Percentiles rank a stretch among this genome's conserved stretches.
These are phyloP conservation scores for Rhizopogon vinicolor DNA, from an alignment of 768 basidiomycete species.

Conservation along the genomic window DNA sequence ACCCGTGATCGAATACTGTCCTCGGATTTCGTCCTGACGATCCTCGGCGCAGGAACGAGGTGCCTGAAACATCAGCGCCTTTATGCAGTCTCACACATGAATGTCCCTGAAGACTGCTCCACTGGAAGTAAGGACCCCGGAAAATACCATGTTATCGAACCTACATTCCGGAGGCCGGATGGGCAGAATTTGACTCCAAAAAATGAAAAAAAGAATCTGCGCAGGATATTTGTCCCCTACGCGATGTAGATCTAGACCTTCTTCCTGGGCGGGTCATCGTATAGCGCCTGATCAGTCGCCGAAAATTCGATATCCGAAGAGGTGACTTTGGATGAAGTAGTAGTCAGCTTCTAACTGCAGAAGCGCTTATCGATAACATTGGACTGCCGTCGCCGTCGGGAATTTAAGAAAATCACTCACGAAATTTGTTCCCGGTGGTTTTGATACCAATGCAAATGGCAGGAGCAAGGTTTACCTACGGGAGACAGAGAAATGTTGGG, in stretches of 20 bases:
- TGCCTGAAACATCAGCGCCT: slow-evolving; percentile 7
- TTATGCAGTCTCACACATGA: slow-evolving; percentile 20
- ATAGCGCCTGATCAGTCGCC: not conserved
- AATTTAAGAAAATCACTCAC: not conserved
- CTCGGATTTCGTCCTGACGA: slow-evolving; percentile 20
- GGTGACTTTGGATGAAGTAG: not conserved
- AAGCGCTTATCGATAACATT: not conserved
- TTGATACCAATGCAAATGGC: not conserved
- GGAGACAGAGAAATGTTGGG: not conserved
- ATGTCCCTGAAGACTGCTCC: slow-evolving; percentile 18
- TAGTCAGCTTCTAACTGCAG: not conserved
- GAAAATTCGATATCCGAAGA: too few species aligned
- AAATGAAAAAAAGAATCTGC: too few species aligned
- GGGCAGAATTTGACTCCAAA: too few species aligned
- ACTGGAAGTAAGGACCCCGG: not conserved
- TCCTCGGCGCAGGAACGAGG: slow-evolving; percentile 26
- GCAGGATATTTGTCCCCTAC: not conserved
- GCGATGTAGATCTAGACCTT: not conserved
- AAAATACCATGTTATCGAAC: not conserved
- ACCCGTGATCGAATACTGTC: slow-evolving; percentile 15
- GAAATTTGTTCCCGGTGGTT: not conserved
- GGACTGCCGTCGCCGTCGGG: not conserved
- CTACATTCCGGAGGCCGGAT: not conserved
- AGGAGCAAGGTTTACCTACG: not conserved
- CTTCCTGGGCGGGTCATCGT: not conserved